These are phyloP conservation scores for Backusella sp. DNA, from an alignment of 192 early-diverging fungal species.

Conservation along the genomic window DNA sequence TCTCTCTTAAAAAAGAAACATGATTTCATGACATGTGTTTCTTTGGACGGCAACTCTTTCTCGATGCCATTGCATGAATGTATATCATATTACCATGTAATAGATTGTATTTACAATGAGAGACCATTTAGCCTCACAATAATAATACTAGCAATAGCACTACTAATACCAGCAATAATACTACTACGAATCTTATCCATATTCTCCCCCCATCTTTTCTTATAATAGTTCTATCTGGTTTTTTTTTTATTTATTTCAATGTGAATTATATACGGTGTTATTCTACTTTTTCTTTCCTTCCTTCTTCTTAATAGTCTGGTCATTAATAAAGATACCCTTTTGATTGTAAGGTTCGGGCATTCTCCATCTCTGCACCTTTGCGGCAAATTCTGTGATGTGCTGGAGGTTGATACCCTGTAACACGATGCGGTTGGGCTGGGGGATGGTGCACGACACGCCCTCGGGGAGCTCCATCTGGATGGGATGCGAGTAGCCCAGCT, in stretches of 20 bases:
- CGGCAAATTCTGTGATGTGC: constrained; percentile 87
- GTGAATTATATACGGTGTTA: neutral
- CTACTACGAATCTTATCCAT: too few species aligned
- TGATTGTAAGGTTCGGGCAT: constrained; percentile 99
- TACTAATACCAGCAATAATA: too few species aligned
- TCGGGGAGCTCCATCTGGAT: constrained; percentile 77
- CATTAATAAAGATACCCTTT: constrained; percentile 98
- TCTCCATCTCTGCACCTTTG: constrained; percentile 86
- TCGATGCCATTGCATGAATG: too few species aligned
- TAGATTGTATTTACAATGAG: too few species aligned
- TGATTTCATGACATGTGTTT: too few species aligned
- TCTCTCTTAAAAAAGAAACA: too few species aligned
- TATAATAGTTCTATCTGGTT: too few species aligned
- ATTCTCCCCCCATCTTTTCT: too few species aligned
- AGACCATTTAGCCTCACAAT: too few species aligned
- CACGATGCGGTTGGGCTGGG: constrained; percentile 81
- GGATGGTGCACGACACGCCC: constrained; percentile 71
- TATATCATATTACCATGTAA: too few species aligned
- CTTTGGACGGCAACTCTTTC: too few species aligned
- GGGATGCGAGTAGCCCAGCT: constrained; percentile 88
- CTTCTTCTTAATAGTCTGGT: constrained; percentile 99
- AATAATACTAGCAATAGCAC: too few species aligned
- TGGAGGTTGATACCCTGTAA: constrained; percentile 78
- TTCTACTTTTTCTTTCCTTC: constrained; percentile 91
- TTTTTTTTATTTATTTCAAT: neutral